phyloP scores from a whole-genome alignment of 805 yeast genomes.

The Ogataea sp. region DNA sequence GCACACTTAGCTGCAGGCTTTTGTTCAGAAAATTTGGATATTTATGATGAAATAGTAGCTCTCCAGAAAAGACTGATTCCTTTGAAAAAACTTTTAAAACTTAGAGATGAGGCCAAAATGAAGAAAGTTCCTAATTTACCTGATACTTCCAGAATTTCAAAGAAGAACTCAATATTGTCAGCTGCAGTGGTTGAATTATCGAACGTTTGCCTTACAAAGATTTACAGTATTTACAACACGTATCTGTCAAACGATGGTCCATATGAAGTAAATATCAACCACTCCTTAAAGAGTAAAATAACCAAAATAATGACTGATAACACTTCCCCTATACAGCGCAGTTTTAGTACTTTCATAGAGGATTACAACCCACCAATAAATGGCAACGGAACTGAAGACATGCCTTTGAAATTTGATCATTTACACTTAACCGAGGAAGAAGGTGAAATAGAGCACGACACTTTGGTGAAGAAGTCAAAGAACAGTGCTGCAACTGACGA shows the following conservation, averaged over 20 bases:
- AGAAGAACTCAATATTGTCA: constrained; percentile 23
- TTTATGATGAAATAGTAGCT: constrained; percentile 50
- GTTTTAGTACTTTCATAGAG: not conserved
- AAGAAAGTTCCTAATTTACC: not conserved
- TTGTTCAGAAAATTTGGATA: constrained; percentile 74
- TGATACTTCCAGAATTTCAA: constrained; percentile 10
- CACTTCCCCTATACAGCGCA: constrained; percentile 1
- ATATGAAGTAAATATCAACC: constrained; percentile 62
- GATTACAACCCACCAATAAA: no score
- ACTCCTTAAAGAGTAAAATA: constrained; percentile 29
- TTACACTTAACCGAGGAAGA: constrained; percentile 1
- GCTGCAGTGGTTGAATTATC: constrained; percentile 34
- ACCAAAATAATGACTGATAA: constrained; percentile 7
- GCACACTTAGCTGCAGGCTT: constrained; percentile 54
- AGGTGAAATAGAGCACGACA: no score
- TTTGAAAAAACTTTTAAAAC: constrained; percentile 32
- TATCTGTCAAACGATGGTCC: constrained; percentile 63
- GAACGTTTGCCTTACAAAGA: constrained; percentile 49
- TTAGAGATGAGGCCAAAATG: constrained; percentile 7
- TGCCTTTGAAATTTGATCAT: constrained; percentile 5
- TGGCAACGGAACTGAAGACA: not conserved
- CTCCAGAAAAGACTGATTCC: constrained; percentile 39
- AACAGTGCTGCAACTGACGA: no score
- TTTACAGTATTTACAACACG: constrained; percentile 57
- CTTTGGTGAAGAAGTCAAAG: no score